These are phyloP conservation scores for Aspergillus spinulosporus DNA, from an alignment of 2,329 filamentous ascomycete genomes.

Conservation along the genomic window DNA sequence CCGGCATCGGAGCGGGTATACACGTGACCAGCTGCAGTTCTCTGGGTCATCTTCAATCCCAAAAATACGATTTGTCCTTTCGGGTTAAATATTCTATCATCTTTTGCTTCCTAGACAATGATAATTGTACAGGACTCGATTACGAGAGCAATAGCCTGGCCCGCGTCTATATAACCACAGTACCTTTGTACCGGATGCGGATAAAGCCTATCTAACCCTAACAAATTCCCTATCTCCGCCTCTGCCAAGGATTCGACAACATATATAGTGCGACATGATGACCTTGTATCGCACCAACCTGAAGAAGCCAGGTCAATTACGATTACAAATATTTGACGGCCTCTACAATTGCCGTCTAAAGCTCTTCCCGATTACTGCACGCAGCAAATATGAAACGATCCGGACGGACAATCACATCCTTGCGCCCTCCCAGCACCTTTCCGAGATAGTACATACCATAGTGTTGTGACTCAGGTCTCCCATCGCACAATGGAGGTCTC, in stretches of 20 bases:
- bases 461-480: conserved; percentile 29
- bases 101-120: too few species aligned
- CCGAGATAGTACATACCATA: conserved; percentile 32
- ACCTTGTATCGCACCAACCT: too few species aligned
- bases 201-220: neutral
- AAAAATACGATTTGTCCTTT: neutral
- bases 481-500: conserved; percentile 27
- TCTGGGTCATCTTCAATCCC: neutral
- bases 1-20: conserved; percentile 1
- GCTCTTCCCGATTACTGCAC: conserved; percentile 25
- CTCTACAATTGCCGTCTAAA: conserved; percentile 16
- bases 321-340: neutral
- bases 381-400: conserved; percentile 40
- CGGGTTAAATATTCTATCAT: too few species aligned
- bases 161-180: too few species aligned
- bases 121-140: too few species aligned
- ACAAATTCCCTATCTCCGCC: too few species aligned
- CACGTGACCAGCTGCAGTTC: neutral
- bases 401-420: conserved; percentile 33
- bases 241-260: too few species aligned
- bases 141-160: too few species aligned
- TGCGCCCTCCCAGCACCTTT: conserved; percentile 20
- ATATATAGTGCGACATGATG: too few species aligned
- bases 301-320: too few species aligned
- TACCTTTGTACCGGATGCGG: too few species aligned